Evolutionary conservation across 495 filamentous ascomycete species (phyloP).

Genomic region (Mytilinidion resinicola): DNA sequence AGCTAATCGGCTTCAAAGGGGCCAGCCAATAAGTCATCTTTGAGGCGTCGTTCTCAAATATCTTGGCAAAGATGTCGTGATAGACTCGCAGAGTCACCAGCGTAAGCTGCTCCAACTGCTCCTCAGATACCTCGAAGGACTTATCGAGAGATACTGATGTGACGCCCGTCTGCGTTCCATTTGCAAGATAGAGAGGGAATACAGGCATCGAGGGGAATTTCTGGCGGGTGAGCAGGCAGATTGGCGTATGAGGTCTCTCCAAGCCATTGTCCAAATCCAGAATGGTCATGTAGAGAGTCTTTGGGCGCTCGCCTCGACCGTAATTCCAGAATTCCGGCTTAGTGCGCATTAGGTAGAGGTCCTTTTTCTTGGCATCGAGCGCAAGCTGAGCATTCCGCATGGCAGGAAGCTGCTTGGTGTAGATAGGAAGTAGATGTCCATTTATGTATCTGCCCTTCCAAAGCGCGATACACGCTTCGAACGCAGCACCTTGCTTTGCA

Average conservation of each 20-base stretch:
- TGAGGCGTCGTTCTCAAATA: slow-evolving; percentile 54
- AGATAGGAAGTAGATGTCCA: slow-evolving; percentile 63
- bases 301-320: slow-evolving; percentile 44
- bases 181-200: slow-evolving; percentile 66
- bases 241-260: slow-evolving; percentile 52
- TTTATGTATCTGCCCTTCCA: slow-evolving; percentile 63
- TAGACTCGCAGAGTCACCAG: slow-evolving; percentile 70
- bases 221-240: slow-evolving; percentile 68
- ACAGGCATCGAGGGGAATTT: slow-evolving; percentile 56
- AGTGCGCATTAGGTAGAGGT: slow-evolving; percentile 65
- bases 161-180: slow-evolving; percentile 54
- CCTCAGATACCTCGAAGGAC: slow-evolving; percentile 38
- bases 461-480: slow-evolving; percentile 71
- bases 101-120: slow-evolving; percentile 49
- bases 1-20: slow-evolving; percentile 38
- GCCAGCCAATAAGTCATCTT: slow-evolving; percentile 82
- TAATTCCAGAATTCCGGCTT: slow-evolving; percentile 77
- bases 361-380: slow-evolving; percentile 65
- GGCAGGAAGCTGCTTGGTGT: slow-evolving; percentile 64
- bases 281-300: slow-evolving; percentile 56
- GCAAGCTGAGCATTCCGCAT: slow-evolving; percentile 93
- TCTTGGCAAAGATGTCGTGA: slow-evolving; percentile 84
- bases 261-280: slow-evolving; percentile 57
- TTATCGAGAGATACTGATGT: slow-evolving; percentile 36
- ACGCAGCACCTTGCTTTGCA: slow-evolving; percentile 89